These are phyloP conservation scores for Ephemerocybe angulata DNA, from an alignment of 768 basidiomycete species.

Conservation along the genomic window DNA sequence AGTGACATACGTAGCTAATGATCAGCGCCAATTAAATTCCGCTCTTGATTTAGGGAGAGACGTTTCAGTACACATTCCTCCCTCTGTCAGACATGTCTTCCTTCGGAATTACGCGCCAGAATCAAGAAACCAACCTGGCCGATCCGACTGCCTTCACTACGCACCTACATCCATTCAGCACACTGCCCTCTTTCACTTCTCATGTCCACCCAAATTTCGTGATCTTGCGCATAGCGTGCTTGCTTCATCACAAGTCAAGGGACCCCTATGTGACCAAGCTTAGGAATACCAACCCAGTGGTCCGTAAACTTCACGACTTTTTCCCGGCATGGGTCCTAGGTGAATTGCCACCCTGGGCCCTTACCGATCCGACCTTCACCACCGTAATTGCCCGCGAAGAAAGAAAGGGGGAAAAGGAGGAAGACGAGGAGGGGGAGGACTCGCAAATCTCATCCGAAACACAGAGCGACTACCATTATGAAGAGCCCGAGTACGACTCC, in stretches of 20 bases:
- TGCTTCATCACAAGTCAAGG: not conserved
- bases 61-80: slow-evolving; percentile 2
- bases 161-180: slow-evolving; percentile 7
- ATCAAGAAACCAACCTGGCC: not conserved
- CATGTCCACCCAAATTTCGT: slow-evolving; percentile 12
- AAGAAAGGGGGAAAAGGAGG: not conserved
- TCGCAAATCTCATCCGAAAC: too few relatives aligned
- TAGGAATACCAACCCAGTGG: not conserved
- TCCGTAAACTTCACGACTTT: not conserved
- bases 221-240: not conserved
- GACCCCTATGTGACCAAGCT: not conserved
- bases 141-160: not conserved
- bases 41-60: not conserved
- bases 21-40: not conserved
- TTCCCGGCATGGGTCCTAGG: not conserved
- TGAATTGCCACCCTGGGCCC: not conserved
- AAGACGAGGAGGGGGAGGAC: too few relatives aligned
- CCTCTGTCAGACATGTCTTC: slow-evolving; percentile 2
- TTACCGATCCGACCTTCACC: not conserved
- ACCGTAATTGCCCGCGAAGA: not conserved
- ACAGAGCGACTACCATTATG: not conserved
- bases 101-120: slow-evolving; percentile 4
- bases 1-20: not conserved
- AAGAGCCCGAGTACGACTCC: not conserved
- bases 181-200: slow-evolving; percentile 4